Evolutionary conservation across 495 filamentous ascomycete genomes (phyloP).

Genomic region (Podospora didyma): DNA sequence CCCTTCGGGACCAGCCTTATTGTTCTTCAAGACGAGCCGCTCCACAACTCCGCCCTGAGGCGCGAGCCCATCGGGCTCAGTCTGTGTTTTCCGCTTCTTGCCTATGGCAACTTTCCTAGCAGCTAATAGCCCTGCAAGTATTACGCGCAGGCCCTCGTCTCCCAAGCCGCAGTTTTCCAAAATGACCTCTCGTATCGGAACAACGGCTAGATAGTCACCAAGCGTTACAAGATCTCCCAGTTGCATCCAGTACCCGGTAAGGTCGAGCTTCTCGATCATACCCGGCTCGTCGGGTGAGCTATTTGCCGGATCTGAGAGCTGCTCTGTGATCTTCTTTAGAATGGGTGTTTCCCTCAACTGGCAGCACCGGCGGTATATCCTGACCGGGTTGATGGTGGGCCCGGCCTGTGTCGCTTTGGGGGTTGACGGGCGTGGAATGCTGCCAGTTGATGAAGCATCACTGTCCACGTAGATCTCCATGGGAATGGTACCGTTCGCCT

Average conservation of each 20-base stretch:
- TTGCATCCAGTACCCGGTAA: conserved; percentile 79
- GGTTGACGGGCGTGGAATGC: conserved; percentile 19
- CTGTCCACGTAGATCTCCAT: conserved; percentile 67
- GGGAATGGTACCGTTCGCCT: conserved; percentile 77
- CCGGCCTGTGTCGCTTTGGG: conserved; percentile 51
- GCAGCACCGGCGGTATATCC: conserved; percentile 93
- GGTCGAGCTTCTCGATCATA: conserved; percentile 73
- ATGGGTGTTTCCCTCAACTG: conserved; percentile 88
- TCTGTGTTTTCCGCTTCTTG: conserved; percentile 38
- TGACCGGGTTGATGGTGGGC: conserved; percentile 84
- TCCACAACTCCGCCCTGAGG: conserved; percentile 69
- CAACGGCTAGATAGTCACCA: conserved; percentile 89
- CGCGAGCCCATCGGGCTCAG: conserved; percentile 26
- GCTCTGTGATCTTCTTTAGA: conserved; percentile 80
- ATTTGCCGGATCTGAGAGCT: conserved; percentile 67
- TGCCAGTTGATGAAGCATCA: conserved; percentile 32
- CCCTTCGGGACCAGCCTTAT: conserved; percentile 79
- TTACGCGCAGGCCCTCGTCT: conserved; percentile 78
- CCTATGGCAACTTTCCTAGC: conserved; percentile 62
- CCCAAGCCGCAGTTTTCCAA: conserved; percentile 83
- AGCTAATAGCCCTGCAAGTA: conserved; percentile 82
- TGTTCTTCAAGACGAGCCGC: conserved; percentile 85
- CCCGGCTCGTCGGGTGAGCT: conserved; percentile 54
- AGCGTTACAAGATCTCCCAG: conserved; percentile 79
- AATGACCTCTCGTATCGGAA: conserved; percentile 79